Base-by-base conservation (phyloP, 192 early-diverging fungal species). In the Entomortierella parvispora region DNA sequence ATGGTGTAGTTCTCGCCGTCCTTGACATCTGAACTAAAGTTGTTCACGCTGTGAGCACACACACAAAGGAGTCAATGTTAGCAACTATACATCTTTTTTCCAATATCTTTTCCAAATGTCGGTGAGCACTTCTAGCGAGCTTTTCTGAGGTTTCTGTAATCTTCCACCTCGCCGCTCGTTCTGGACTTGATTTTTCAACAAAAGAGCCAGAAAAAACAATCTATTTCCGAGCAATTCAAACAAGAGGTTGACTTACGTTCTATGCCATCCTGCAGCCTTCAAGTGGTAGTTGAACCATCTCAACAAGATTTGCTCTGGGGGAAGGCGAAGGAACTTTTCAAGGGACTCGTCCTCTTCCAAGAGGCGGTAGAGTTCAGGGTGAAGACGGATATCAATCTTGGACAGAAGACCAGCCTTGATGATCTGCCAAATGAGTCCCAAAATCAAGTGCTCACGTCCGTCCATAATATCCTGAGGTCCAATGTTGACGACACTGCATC, bases 261-360 rank as follows among this genome's bases (percentile, higher is more conserved):
- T 84, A 45, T 86, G 68, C 92, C 94, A 97, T 32, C 91, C 92
- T 42, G 95, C 95, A 57, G 94, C 93, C 61, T 95, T 96, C 68
- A 99, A 79, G 72, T 99, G 98, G 86, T 96, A 99, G 85, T 99
- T 99, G 88, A 98, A 96, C 98, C 98, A 99, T 63, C 98, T 85
- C 80, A 99, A 85, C 69, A 99, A 85, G 74, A 99, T 98, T 63
- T 95, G 95, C 70, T 99, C 97, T 31, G 94, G 92, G 29, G 97
- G 96, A 47, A 99, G 87, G 69, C 94, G 92, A 33, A 97, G 81
- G 78, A 98, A 96, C 58, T 97, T 91, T 68, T 98, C 97, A 22
- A 99, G 86, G 45, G 91, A 92, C 84, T 99, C 97, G 42, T 89
- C 97, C 49, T 93, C 86, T 68, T 97, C 93, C 69, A 99, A 83